phyloP scores from a whole-genome alignment of 2,329 filamentous ascomycete genomes.

The Alternaria infectoria region DNA sequence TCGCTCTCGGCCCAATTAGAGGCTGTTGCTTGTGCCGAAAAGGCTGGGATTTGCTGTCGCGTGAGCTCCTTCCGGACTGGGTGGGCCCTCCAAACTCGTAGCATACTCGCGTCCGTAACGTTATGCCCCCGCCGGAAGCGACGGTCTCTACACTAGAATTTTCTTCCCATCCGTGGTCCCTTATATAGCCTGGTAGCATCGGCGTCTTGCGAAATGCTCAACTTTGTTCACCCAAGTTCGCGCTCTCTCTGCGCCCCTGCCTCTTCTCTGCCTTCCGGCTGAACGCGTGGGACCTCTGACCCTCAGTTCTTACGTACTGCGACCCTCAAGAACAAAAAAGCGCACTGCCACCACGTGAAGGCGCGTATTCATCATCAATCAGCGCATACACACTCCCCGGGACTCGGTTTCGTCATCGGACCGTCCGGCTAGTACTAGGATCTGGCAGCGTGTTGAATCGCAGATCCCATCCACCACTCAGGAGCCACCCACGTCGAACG shows the following conservation, averaged over 20 bases:
- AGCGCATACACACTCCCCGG: not conserved
- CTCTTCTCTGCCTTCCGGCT: not conserved
- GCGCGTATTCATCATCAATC: not conserved
- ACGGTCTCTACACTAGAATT: slow-evolving; percentile 29
- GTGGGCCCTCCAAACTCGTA: slow-evolving; percentile 21
- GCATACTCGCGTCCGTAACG: slow-evolving; percentile 11
- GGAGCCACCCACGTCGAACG: slow-evolving; percentile 19
- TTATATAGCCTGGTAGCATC: slow-evolving; percentile 27
- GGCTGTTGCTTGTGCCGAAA: slow-evolving; percentile 1
- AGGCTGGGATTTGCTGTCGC: slow-evolving; percentile 18
- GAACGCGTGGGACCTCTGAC: not conserved
- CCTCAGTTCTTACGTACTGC: not conserved
- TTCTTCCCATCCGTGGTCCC: slow-evolving; percentile 18
- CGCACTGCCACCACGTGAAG: not conserved
- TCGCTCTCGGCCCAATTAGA: slow-evolving; percentile 10
- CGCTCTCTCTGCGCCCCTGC: slow-evolving; percentile 9
- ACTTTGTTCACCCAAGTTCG: slow-evolving; percentile 12
- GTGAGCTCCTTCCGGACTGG: slow-evolving; percentile 19
- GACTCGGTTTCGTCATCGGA: slow-evolving; percentile 15
- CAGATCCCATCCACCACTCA: slow-evolving; percentile 25
- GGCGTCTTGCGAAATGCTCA: slow-evolving; percentile 4
- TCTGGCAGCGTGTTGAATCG: slow-evolving; percentile 11
- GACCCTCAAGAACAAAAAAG: not conserved
- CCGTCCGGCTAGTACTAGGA: slow-evolving; percentile 23
- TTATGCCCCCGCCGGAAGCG: slow-evolving; percentile 20